phyloP scores from a whole-genome alignment of 371 early-diverging fungal species.

The Choanephora cucurbitarum region DNA sequence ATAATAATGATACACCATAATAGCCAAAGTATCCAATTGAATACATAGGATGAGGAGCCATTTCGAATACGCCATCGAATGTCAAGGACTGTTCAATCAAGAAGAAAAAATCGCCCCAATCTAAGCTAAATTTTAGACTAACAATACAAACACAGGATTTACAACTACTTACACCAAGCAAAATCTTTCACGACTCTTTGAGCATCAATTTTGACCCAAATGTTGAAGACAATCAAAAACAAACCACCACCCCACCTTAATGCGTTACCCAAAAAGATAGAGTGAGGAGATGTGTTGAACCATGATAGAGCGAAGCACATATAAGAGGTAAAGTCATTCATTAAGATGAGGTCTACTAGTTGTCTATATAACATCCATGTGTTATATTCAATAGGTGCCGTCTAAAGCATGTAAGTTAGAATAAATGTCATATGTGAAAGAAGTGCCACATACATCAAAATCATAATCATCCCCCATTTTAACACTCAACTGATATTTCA shows the following conservation, averaged over 20 bases:
- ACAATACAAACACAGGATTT: background rate
- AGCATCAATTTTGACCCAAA: constrained; percentile 97
- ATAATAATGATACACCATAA: constrained; percentile 89
- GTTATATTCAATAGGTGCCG: constrained; percentile 90
- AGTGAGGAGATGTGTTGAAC: constrained; percentile 58
- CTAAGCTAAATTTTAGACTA: constrained; percentile 35
- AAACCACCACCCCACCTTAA: constrained; percentile 79
- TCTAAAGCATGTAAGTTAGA: too few relatives aligned
- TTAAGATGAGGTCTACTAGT: constrained; percentile 89
- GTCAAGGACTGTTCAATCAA: constrained; percentile 84
- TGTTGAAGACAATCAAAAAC: constrained; percentile 82
- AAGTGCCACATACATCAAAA: constrained; percentile 57
- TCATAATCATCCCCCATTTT: constrained; percentile 90
- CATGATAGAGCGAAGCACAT: constrained; percentile 81
- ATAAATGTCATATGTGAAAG: constrained; percentile 1
- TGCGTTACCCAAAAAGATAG: constrained; percentile 56
- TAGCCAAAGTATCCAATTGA: constrained; percentile 96
- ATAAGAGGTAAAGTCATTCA: constrained; percentile 91
- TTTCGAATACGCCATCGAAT: constrained; percentile 94
- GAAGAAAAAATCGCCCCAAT: constrained; percentile 99
- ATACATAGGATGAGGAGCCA: constrained; percentile 98
- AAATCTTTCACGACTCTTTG: constrained; percentile 95
- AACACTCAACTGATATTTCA: constrained; percentile 69
- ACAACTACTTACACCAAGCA: constrained; percentile 86
- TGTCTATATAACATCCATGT: constrained; percentile 94